Evolutionary conservation across 306 rosid species (phyloP).

Genomic region (Fragaria nilgerrensis): DNA sequence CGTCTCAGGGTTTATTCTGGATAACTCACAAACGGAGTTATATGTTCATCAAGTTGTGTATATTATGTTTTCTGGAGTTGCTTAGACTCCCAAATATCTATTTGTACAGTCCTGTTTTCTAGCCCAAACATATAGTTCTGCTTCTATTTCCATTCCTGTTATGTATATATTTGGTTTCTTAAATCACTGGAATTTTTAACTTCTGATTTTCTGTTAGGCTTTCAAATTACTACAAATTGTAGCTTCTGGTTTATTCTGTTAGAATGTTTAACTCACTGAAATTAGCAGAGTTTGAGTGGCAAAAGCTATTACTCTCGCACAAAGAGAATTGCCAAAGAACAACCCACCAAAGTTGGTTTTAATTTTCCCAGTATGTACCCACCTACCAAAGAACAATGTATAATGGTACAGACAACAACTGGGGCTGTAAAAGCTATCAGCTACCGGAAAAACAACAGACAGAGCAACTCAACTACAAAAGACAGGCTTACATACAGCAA

Average conservation of each 20-base stretch:
- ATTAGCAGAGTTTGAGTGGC: not conserved
- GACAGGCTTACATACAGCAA: not conserved
- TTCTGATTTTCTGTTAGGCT: not conserved
- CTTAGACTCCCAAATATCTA: not conserved
- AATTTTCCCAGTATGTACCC: not conserved
- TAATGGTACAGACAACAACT: not conserved
- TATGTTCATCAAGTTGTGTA: conserved; percentile 1
- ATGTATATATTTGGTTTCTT: conserved; percentile 4
- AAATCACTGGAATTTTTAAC: not conserved
- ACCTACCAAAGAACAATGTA: not conserved
- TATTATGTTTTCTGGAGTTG: not conserved
- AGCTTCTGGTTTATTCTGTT: not conserved
- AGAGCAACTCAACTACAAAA: not conserved
- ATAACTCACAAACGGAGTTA: conserved; percentile 27
- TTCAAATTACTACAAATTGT: too few species aligned
- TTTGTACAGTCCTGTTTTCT: conserved; percentile 6
- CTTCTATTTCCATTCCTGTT: not conserved
- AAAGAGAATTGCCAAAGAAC: not conserved
- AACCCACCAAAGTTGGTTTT: not conserved
- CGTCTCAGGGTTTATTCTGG: conserved; percentile 76
- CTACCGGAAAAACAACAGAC: not conserved
- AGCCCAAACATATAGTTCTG: not conserved
- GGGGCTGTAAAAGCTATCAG: not conserved
- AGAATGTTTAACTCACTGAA: too few species aligned
- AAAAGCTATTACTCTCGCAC: not conserved